A percentile compares a stretch with the other conserved stretches of the same genome.
These are phyloP conservation scores for Thermothelomyces thermophilus DNA, from an alignment of 2,329 filamentous ascomycete genomes.

Conservation along the genomic window DNA sequence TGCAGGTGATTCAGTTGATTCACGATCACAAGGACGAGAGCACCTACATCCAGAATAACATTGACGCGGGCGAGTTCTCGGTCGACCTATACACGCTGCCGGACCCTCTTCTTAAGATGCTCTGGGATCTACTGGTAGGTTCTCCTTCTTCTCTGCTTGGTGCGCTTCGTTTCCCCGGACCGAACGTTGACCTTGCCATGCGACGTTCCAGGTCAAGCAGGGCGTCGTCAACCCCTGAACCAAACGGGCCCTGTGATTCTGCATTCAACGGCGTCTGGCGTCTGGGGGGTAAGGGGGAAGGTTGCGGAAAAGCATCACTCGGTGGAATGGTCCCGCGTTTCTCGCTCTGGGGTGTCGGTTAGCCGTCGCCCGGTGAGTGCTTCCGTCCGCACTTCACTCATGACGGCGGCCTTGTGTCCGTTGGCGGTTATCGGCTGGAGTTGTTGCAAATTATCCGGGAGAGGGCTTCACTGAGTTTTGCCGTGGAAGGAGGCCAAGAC, in stretches of 20 bases:
- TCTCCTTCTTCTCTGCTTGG: not conserved
- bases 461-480: not conserved
- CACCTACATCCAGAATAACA: slow-evolving; percentile 94
- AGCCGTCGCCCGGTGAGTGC: slow-evolving; percentile 7
- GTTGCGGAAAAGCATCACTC: slow-evolving; percentile 9
- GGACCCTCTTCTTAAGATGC: slow-evolving; percentile 79
- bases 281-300: slow-evolving; percentile 1
- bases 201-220: slow-evolving; percentile 14
- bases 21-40: slow-evolving; percentile 93
- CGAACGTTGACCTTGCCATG: not conserved
- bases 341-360: slow-evolving; percentile 5
- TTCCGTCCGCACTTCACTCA: not conserved
- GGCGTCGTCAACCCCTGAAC: slow-evolving; percentile 13
- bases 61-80: slow-evolving; percentile 96
- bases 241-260: not conserved
- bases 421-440: not conserved
- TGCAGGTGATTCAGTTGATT: slow-evolving; percentile 95
- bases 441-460: not conserved
- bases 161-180: not conserved
- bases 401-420: not conserved
- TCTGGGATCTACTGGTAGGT: slow-evolving; percentile 77
- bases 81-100: slow-evolving; percentile 98
- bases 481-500: not conserved
- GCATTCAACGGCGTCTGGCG: slow-evolving; percentile 19
- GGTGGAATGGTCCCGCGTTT: slow-evolving; percentile 9